These are phyloP conservation scores for Candida vartiovaarae DNA, from an alignment of 805 yeast species.

Conservation along the genomic window DNA sequence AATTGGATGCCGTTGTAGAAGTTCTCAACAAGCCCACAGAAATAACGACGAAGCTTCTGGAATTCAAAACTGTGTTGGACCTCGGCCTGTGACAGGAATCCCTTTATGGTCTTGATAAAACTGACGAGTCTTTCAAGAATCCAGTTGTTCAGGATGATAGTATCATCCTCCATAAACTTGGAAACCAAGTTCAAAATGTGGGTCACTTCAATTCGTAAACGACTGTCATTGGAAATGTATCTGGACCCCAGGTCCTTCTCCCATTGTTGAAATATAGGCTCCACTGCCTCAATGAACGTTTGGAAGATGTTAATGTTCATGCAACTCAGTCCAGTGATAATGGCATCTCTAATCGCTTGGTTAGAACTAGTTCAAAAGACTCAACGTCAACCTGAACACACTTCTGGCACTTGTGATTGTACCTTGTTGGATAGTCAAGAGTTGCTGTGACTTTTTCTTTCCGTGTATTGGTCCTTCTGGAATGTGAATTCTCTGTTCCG, in stretches of 20 bases:
- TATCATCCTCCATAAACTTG: constrained; percentile 45
- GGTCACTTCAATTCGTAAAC: constrained; percentile 65
- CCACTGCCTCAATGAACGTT: constrained; percentile 71
- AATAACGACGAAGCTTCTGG: constrained; percentile 75
- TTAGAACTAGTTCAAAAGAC: constrained; percentile 69
- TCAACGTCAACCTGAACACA: constrained; percentile 80
- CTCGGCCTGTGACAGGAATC: constrained; percentile 45
- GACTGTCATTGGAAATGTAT: constrained; percentile 30
- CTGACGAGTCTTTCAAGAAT: constrained; percentile 55
- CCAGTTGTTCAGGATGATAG: constrained; percentile 58
- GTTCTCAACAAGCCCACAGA: constrained; percentile 74
- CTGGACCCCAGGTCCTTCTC: constrained; percentile 35
- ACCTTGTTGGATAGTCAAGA: constrained; percentile 79
- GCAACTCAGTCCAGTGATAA: constrained; percentile 83
- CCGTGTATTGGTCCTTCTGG: constrained; percentile 51
- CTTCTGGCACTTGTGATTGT: constrained; percentile 89
- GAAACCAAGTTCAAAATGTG: constrained; percentile 70
- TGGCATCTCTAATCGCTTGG: constrained; percentile 69
- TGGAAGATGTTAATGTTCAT: constrained; percentile 84
- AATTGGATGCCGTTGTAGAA: constrained; percentile 52
- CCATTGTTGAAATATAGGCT: constrained; percentile 52
- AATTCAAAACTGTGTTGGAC: constrained; percentile 62
- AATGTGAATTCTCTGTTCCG: constrained; percentile 73
- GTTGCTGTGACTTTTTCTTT: constrained; percentile 70
- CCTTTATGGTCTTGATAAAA: constrained; percentile 55